Percentiles rank a stretch among this genome's conserved stretches.
Conservation (phyloP, 345 rosid genomes). For the Populus nigra region DNA sequence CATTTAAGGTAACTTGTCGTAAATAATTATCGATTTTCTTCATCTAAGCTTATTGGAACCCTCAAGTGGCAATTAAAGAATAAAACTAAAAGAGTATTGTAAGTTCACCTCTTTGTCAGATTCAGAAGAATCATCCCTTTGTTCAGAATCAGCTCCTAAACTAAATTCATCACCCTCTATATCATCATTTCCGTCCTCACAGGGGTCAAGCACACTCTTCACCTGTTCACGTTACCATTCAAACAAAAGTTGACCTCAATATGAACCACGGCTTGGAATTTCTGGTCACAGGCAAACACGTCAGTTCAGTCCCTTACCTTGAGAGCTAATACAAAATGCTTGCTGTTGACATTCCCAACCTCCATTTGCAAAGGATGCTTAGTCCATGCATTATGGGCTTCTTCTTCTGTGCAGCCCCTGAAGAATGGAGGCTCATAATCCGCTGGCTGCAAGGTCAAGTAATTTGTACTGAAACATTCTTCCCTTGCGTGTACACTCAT, state of each 20-base stretch:
- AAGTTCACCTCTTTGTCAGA: slow-evolving; percentile 80
- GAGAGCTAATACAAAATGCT: slow-evolving; percentile 79
- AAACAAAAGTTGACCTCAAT: neutral
- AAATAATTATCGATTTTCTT: slow-evolving; percentile 1
- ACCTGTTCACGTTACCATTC: slow-evolving; percentile 48
- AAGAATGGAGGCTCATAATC: slow-evolving; percentile 98
- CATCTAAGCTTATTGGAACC: neutral
- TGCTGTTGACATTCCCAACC: slow-evolving; percentile 96
- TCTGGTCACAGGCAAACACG: slow-evolving; percentile 4
- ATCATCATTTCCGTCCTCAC: slow-evolving; percentile 81
- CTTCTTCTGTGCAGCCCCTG: slow-evolving; percentile 76
- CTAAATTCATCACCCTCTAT: slow-evolving; percentile 66
- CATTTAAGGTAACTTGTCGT: neutral
- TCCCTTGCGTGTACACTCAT: neutral
- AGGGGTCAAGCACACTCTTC: slow-evolving; percentile 97
- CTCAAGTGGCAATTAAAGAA: neutral
- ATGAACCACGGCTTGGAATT: slow-evolving; percentile 4
- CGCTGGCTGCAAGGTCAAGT: slow-evolving; percentile 56
- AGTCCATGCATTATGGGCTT: slow-evolving; percentile 76
- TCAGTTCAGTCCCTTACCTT: slow-evolving; percentile 46
- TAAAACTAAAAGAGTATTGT: neutral
- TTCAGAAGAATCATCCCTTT: slow-evolving; percentile 57
- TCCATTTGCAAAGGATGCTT: slow-evolving; percentile 91
- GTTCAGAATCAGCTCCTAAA: slow-evolving; percentile 60
- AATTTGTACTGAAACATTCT: neutral